Conservation (phyloP, 1,139 yeast species). For the Saccharomycopsis hybrid region DNA sequence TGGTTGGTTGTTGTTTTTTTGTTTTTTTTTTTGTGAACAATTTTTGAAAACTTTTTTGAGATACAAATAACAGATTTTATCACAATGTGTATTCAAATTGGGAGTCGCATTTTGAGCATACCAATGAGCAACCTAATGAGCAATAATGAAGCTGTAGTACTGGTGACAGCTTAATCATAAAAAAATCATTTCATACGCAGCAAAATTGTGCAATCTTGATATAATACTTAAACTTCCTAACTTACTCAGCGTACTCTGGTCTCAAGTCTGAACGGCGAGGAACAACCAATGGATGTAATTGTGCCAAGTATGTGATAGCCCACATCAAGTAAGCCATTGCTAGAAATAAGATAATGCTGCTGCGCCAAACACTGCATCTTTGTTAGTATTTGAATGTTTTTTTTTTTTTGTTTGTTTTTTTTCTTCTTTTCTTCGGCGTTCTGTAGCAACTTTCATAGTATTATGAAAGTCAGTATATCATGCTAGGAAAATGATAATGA, state of each 20-base stretch:
- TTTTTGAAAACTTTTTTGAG: too few relatives aligned
- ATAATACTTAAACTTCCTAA: not conserved
- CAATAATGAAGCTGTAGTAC: too few relatives aligned
- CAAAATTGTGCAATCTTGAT: not conserved
- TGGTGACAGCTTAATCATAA: too few relatives aligned
- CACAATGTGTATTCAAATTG: too few relatives aligned
- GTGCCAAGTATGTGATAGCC: conserved; percentile 83
- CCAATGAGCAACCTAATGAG: too few relatives aligned
- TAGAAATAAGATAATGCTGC: conserved; percentile 72
- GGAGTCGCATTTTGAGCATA: too few relatives aligned
- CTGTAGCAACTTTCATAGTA: too few relatives aligned
- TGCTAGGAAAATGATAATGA: conserved; percentile 15
- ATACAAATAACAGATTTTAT: too few relatives aligned
- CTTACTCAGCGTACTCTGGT: conserved; percentile 50
- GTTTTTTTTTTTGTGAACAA: too few relatives aligned
- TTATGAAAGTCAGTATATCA: too few relatives aligned
- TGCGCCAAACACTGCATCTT: conserved; percentile 68
- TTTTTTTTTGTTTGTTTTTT: too few relatives aligned
- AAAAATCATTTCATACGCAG: not conserved
- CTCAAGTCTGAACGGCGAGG: conserved; percentile 76
- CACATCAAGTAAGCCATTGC: conserved; percentile 93
- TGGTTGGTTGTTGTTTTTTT: too few relatives aligned
- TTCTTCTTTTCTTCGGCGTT: not conserved
- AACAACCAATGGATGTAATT: conserved; percentile 73
- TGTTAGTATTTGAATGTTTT: conserved; percentile 4